These are phyloP conservation scores for Chalciporus pseudorubinellus DNA, from an alignment of 768 basidiomycete species.

Conservation along the genomic window DNA sequence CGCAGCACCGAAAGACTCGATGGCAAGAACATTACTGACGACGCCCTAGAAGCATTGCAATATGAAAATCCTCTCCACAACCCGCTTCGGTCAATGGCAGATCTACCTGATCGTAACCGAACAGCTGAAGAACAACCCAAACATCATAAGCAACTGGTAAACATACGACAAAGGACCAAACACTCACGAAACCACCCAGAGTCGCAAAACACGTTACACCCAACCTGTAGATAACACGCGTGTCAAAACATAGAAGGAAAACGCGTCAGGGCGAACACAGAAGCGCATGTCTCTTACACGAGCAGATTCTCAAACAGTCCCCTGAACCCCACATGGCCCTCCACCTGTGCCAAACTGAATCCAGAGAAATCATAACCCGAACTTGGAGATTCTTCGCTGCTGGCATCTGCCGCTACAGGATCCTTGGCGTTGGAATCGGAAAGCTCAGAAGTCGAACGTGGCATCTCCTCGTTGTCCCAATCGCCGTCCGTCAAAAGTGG, in stretches of 20 bases:
- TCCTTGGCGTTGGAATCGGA: not conserved
- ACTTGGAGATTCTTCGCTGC: not conserved
- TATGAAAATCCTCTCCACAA: not conserved
- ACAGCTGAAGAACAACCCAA: slow-evolving; percentile 19
- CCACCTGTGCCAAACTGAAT: slow-evolving; percentile 13
- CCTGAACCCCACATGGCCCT: slow-evolving; percentile 24
- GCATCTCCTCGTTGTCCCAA: not conserved
- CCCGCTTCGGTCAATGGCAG: too few species aligned
- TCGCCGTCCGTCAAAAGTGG: slow-evolving; percentile 11
- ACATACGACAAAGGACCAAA: not conserved
- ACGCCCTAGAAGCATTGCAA: slow-evolving; percentile 23
- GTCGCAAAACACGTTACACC: slow-evolving; percentile 33
- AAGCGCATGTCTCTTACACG: slow-evolving; percentile 19
- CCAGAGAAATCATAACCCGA: not conserved
- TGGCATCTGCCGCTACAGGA: too few species aligned
- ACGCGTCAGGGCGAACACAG: not conserved
- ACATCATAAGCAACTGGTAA: not conserved
- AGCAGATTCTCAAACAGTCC: slow-evolving; percentile 29
- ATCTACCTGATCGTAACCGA: slow-evolving; percentile 32
- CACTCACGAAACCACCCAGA: slow-evolving; percentile 32
- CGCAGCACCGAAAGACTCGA: slow-evolving; percentile 34
- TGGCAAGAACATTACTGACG: slow-evolving; percentile 32
- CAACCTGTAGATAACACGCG: slow-evolving; percentile 15
- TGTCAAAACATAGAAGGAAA: not conserved
- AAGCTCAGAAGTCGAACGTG: not conserved